Percentiles rank a stretch among this genome's conserved stretches.
Evolutionary conservation across 257 asterid genomes (phyloP).

Genomic region (Ilex aquifolium): DNA sequence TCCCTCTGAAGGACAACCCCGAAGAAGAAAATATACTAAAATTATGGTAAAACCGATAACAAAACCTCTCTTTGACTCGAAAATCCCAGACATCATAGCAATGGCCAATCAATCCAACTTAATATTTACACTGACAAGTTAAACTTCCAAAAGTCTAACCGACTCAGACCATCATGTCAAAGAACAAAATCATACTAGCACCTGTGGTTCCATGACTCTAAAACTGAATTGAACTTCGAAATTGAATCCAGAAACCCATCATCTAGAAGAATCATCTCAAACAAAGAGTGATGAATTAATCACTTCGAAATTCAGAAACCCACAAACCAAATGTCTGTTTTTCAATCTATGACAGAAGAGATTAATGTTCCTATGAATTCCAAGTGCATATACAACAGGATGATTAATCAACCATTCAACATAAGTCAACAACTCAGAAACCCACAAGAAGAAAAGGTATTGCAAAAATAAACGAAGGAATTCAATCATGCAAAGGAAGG

Average conservation of each 20-base stretch:
- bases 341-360: slow-evolving; percentile 5
- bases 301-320: slow-evolving; percentile 16
- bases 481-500: slow-evolving; percentile 11
- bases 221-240: slow-evolving; percentile 2
- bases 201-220: slow-evolving; percentile 14
- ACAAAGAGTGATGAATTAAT: slow-evolving; percentile 3
- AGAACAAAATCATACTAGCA: background rate
- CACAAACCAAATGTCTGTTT: slow-evolving; percentile 6
- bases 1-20: slow-evolving; percentile 39
- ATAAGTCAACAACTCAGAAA: slow-evolving; percentile 23
- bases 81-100: slow-evolving; percentile 38
- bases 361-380: slow-evolving; percentile 14
- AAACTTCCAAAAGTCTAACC: no score
- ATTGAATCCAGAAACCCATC: slow-evolving; percentile 9
- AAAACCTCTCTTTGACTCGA: slow-evolving; percentile 32
- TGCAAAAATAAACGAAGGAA: slow-evolving; percentile 20
- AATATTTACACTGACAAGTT: slow-evolving; percentile 7
- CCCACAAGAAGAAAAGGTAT: slow-evolving; percentile 17
- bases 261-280: slow-evolving; percentile 19
- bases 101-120: slow-evolving; percentile 20
- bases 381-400: slow-evolving; percentile 13
- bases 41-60: background rate
- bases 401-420: slow-evolving; percentile 14
- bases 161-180: background rate
- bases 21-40: slow-evolving; percentile 4